Base-by-base conservation (phyloP, 1,284 basidiomycete species). In the Pterulicium gracile region DNA sequence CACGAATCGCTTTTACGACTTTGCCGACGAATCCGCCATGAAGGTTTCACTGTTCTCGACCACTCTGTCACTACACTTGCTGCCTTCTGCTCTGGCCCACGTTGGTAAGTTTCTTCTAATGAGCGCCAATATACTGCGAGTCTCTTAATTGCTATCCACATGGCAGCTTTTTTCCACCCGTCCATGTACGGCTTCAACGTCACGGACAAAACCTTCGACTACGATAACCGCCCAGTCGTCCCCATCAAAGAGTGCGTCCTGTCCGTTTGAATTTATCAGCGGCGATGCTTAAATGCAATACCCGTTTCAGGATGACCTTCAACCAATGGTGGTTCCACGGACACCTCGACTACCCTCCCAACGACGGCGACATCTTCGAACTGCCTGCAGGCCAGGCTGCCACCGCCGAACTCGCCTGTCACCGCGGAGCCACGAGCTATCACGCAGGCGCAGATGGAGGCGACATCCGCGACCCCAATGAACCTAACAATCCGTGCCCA, bases 281-380 rank as follows among this genome's bases (percentile, higher is more conserved):
- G 27, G 12, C 15, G 15, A 15, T 10, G 27, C 27, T 34, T 20
- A 17, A 14, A 41, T 41, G 39, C 18, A 19, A 10, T 10, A 10
- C 39, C 19, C 39, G 18, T 41, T 7, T 7, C 10, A 21, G 12
- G 10, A 62, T 70, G 54, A 55, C 70, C 2, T 84, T 83, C 57
- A 52, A 70, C 18, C 56, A 81, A 50, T 86, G 82, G 83, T 87
- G 82, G 82, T 79, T 84, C 62, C 79, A 82, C 54, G 71, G 72
- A 21, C 72, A 76, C 57, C 67, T 77, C 22, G 65, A 64, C 50
- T 66, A 69, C 50, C 80, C 79, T 0, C 80, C 81, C 1, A 65
- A 75, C 53, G 54, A 61, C 1, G 68, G 67, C 12, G 74, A 78
- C 54, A 60, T 79, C 52, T 73, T 81, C 57, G 64, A 72, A 44